Evolutionary conservation across 345 rosid species (phyloP), one percentile per base, ranked within the genome.

Genomic region (Syzygium oleosum): DNA sequence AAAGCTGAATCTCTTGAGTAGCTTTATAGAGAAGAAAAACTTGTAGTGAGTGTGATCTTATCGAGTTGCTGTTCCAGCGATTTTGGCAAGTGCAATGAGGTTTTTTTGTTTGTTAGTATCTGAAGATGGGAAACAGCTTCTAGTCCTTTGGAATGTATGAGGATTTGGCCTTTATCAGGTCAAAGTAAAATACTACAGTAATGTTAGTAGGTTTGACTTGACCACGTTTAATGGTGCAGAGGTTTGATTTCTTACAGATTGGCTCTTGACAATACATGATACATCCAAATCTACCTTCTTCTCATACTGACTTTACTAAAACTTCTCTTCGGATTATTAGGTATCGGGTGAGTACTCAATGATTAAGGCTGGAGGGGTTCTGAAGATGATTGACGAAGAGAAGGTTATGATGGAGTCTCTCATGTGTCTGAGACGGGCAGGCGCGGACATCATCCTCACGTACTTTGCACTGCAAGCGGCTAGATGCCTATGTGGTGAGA

Each of bases 401-500:
- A 94, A 88, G 87, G 98, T 96, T 12, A 98, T 95, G 99, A 93
- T 98, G 98, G 99, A 98, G 86, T 96, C 99, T 43, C 87, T 98
- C 91, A 91, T 90, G 88, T 98, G 99, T 88, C 91, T 98, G 68
- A 93, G 99, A 54, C 93, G 99, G 51, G 99, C 98, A 86, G 99
- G 99, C 77, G 98, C 99, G 0, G 96, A 96, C 79, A 90, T 96
- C 85, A 96, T 96, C 85, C 92, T 96, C 41, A 96, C 99, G 0
- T 97, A 97, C 87, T 97, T 97, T 86, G 99, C 99, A 87, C 92
- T 96, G 27, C 96, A 94, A 91, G 99, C 99, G 88, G 99, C 98
- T 65, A 91, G 94, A 90, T 86, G 92, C 87, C 90, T 97, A 87
- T 95, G 98, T 29, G 94, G 94, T 25, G 94, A 91, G 87, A 90